These are phyloP conservation scores for Mesembryanthemum crystallinum DNA, from an alignment of 148 eudicot species.

Conservation along the genomic window DNA sequence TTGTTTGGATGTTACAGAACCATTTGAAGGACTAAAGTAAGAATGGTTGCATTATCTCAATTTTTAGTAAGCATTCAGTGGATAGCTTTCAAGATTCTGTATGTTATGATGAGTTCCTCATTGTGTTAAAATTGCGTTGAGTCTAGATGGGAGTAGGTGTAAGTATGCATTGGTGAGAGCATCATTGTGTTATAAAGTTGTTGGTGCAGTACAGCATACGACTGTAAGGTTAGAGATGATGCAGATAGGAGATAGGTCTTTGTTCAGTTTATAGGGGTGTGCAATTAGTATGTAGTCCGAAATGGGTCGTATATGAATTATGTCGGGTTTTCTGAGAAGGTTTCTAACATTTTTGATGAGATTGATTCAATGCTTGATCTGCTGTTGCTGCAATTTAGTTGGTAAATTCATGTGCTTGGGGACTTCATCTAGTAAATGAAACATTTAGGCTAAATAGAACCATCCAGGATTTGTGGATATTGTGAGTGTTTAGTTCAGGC, in stretches of 20 bases:
- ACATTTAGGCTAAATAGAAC: background rate
- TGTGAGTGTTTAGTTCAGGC: background rate
- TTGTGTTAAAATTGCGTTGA: too few species aligned
- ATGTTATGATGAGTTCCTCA: background rate
- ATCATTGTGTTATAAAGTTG: too few species aligned
- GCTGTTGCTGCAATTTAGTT: background rate
- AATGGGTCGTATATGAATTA: background rate
- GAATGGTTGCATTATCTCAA: background rate
- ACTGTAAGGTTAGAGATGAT: background rate
- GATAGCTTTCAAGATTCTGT: background rate
- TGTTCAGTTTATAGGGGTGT: background rate
- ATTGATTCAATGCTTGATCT: background rate
- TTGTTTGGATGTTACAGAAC: background rate
- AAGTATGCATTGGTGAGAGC: background rate
- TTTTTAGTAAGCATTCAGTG: background rate
- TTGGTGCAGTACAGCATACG: background rate
- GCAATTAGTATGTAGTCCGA: background rate
- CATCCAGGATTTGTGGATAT: background rate
- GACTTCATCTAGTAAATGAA: background rate
- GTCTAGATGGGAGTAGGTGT: background rate
- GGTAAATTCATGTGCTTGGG: background rate
- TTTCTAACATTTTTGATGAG: background rate
- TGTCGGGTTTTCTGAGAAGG: background rate
- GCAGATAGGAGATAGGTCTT: background rate
- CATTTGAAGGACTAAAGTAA: background rate